Conservation (phyloP, 345 rosid genomes). For the Sonneratia caseolaris region DNA sequence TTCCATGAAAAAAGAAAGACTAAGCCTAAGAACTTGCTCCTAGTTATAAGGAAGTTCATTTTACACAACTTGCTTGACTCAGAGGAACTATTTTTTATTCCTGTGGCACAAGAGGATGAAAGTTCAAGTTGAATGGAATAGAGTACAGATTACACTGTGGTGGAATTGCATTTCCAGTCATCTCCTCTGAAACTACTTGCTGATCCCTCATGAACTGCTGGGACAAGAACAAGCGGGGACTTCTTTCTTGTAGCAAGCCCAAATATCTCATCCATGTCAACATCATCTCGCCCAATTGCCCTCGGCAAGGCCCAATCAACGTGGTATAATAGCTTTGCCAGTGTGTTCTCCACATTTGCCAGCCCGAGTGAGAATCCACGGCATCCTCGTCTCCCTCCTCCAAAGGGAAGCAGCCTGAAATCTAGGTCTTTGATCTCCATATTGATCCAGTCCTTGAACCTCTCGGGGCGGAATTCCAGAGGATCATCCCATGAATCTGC, state of each 20-base stretch:
- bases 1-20: no score
- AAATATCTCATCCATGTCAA: slow-evolving; percentile 21
- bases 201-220: slow-evolving; percentile 7
- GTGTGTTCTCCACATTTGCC: slow-evolving; percentile 17
- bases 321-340: slow-evolving; percentile 23
- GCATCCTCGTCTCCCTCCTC: slow-evolving; percentile 34
- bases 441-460: slow-evolving; percentile 12
- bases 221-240: slow-evolving; percentile 23
- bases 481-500: slow-evolving; percentile 19
- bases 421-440: slow-evolving; percentile 18
- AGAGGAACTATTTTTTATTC: no score
- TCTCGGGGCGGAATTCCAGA: slow-evolving; percentile 24
- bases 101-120: no score
- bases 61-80: no score
- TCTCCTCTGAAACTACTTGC: not conserved
- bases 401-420: no score
- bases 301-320: slow-evolving; percentile 28
- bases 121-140: no score
- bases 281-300: slow-evolving; percentile 9
- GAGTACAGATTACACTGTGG: not conserved
- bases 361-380: slow-evolving; percentile 20
- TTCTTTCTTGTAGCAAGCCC: slow-evolving; percentile 35
- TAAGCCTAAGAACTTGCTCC: no score
- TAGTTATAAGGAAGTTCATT: no score
- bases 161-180: not conserved